These are phyloP conservation scores for Cyberlindnera galapagoensis DNA, from an alignment of 805 yeast species.

Conservation along the genomic window DNA sequence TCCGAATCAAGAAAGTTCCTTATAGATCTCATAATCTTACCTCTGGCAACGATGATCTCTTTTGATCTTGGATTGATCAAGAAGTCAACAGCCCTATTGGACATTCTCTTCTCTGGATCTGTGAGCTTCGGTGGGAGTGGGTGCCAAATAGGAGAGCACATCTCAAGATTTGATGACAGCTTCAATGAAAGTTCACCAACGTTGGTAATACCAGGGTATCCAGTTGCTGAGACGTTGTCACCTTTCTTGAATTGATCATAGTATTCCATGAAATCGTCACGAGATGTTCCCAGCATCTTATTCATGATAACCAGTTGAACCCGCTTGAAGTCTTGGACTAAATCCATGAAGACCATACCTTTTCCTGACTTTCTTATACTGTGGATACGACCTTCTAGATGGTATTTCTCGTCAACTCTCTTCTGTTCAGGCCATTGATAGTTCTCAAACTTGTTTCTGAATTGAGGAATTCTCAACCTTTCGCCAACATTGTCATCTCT, in stretches of 20 bases:
- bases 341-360: conserved; percentile 62
- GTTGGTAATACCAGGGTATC: conserved; percentile 69
- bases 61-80: conserved; percentile 49
- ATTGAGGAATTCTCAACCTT: conserved; percentile 35
- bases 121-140: conserved; percentile 61
- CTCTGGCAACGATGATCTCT: conserved; percentile 43
- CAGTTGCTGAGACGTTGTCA: conserved; percentile 61
- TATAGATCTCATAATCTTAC: conserved; percentile 46
- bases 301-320: conserved; percentile 61
- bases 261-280: conserved; percentile 34
- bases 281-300: conserved; percentile 36
- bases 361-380: conserved; percentile 61
- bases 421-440: conserved; percentile 20
- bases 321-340: conserved; percentile 50
- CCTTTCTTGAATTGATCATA: conserved; percentile 51
- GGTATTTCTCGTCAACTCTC: conserved; percentile 19
- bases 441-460: conserved; percentile 26
- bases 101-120: conserved; percentile 50
- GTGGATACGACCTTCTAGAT: conserved; percentile 47
- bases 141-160: conserved; percentile 64
- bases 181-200: conserved; percentile 75
- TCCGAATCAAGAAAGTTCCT: conserved; percentile 47
- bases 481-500: conserved; percentile 10
- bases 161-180: conserved; percentile 37
- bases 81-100: conserved; percentile 69